Conservation (phyloP, 179 eudicot genomes). For the Spergularia azorica region DNA sequence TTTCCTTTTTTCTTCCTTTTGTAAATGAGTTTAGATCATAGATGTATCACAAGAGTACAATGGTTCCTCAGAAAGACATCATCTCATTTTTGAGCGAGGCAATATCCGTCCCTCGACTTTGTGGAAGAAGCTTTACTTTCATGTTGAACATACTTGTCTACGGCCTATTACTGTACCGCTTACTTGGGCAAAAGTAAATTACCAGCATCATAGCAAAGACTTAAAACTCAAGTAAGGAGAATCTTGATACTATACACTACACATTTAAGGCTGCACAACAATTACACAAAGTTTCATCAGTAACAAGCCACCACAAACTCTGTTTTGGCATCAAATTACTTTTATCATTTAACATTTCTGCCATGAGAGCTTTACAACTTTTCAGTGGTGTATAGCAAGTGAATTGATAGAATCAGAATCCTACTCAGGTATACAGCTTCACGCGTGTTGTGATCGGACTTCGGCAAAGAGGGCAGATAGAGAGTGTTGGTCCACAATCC, state of each 20-base stretch:
- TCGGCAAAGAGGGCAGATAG: constrained; percentile 70
- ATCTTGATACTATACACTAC: background rate
- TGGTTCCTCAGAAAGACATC: no score
- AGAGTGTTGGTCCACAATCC: constrained; percentile 61
- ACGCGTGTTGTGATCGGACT: constrained; percentile 59
- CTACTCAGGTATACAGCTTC: constrained; percentile 40
- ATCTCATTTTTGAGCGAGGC: no score
- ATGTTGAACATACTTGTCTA: no score
- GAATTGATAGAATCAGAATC: background rate
- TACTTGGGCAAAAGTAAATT: no score
- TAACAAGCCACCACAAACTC: background rate
- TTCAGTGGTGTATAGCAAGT: background rate
- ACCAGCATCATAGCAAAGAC: no score
- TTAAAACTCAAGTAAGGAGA: background rate
- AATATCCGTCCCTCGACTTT: no score
- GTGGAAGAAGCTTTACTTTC: no score
- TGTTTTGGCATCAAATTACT: no score
- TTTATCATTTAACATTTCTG: background rate
- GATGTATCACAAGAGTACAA: no score
- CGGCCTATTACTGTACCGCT: no score
- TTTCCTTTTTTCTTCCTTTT: no score
- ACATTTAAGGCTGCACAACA: background rate
- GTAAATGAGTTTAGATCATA: no score
- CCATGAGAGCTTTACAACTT: background rate
- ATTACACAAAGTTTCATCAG: background rate